Evolutionary conservation across 129 eudicot species (phyloP).

Genomic region (Arctium lappa): DNA sequence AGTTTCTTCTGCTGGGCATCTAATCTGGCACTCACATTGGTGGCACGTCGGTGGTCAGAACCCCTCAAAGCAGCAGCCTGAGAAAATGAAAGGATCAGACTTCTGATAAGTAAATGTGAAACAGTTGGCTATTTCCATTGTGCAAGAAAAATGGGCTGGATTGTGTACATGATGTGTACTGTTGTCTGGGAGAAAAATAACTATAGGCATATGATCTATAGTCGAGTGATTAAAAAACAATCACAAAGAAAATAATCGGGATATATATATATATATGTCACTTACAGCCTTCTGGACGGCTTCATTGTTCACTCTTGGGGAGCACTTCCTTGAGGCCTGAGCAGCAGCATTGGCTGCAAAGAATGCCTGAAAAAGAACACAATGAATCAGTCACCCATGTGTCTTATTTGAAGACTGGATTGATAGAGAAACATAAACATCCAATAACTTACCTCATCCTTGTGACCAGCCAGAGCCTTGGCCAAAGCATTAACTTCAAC

Average conservation of each 20-base stretch:
- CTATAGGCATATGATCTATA: not conserved
- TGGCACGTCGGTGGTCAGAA: conserved; percentile 92
- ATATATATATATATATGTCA: conserved; percentile 1
- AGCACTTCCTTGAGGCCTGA: conserved; percentile 89
- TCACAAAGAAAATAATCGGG: not conserved
- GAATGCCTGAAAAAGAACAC: conserved; percentile 52
- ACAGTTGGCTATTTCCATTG: not conserved
- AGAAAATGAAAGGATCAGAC: not conserved
- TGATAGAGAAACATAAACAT: not conserved
- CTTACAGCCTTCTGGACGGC: conserved; percentile 87
- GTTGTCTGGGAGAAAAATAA: not conserved
- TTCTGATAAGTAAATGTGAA: not conserved
- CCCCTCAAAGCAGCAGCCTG: conserved; percentile 88
- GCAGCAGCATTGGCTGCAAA: conserved; percentile 94
- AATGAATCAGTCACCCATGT: not conserved
- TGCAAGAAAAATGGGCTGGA: not conserved
- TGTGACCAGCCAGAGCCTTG: conserved; percentile 76
- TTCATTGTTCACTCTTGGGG: conserved; percentile 93
- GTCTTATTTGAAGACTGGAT: not conserved
- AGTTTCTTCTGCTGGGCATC: conserved; percentile 95
- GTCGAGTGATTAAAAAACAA: not conserved
- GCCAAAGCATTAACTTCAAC: conserved; percentile 95
- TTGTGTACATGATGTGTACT: not conserved
- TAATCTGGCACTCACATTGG: conserved; percentile 79
- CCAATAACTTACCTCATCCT: conserved; percentile 65